A percentile compares a stretch with the other conserved stretches of the same genome.
Evolutionary conservation across 306 rosid species (phyloP).

Genomic region (Mimosa bimucronata): DNA sequence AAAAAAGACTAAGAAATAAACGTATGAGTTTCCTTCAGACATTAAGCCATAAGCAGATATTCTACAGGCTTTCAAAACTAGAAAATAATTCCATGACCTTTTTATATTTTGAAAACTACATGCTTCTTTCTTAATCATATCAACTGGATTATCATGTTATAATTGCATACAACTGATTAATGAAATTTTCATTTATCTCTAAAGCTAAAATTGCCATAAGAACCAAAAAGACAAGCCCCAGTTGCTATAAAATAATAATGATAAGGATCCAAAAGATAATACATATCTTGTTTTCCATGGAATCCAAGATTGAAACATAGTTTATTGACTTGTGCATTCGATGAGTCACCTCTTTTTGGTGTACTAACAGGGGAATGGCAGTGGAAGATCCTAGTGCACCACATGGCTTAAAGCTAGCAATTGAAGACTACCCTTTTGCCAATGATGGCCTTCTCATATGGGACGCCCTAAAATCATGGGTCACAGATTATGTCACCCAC

Average conservation of each 20-base stretch:
- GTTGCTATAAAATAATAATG: background rate
- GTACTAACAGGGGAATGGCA: constrained; percentile 18
- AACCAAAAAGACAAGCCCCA: background rate
- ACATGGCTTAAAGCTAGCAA: constrained; percentile 13
- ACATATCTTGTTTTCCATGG: background rate
- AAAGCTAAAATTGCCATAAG: background rate
- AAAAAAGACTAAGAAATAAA: background rate
- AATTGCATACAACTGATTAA: background rate
- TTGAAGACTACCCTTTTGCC: constrained; percentile 28
- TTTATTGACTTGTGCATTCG: background rate
- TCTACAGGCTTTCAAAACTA: background rate
- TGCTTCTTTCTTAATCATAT: background rate
- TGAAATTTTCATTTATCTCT: background rate
- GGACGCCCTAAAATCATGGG: constrained; percentile 29
- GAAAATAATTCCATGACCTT: background rate
- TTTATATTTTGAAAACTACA: background rate
- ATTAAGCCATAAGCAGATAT: background rate
- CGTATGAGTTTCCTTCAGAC: background rate
- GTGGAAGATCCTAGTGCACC: constrained; percentile 2
- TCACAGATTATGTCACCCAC: constrained; percentile 22
- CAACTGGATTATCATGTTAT: background rate
- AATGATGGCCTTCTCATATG: constrained; percentile 23
- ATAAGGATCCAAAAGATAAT: background rate
- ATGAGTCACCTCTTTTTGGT: background rate
- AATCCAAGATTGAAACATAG: background rate